These are phyloP conservation scores for Tagetes patula DNA, from an alignment of 129 eudicot species.

Conservation along the genomic window DNA sequence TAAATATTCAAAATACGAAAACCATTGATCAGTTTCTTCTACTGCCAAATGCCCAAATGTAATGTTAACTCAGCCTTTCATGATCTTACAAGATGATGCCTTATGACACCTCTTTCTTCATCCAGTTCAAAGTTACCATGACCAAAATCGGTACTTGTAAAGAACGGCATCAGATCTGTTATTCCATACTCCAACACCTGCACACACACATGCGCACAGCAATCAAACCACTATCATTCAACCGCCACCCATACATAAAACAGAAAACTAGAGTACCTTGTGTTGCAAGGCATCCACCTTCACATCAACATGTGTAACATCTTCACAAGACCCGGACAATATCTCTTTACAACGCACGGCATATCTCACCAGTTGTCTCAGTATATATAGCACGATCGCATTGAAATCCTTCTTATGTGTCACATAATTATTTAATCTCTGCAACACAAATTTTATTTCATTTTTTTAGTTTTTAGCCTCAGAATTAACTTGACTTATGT, in stretches of 20 bases:
- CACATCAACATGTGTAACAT: constrained; percentile 59
- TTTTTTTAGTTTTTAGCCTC: neutral
- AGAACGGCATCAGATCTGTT: constrained; percentile 70
- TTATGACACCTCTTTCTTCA: constrained; percentile 60
- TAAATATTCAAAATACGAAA: too few species aligned
- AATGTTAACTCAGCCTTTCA: too few species aligned
- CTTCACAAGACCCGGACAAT: constrained; percentile 54
- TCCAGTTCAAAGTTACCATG: constrained; percentile 69
- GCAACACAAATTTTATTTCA: constrained; percentile 22
- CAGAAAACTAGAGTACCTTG: constrained; percentile 55
- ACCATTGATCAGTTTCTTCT: too few species aligned
- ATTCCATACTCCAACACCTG: constrained; percentile 82
- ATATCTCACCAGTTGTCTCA: constrained; percentile 71
- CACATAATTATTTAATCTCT: constrained; percentile 88
- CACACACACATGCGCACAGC: neutral
- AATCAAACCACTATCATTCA: neutral
- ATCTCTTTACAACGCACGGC: constrained; percentile 76
- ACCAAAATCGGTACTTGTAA: constrained; percentile 51
- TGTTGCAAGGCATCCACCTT: constrained; percentile 80
- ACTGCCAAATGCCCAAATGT: too few species aligned
- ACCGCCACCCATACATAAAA: neutral
- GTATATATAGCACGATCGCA: constrained; percentile 58
- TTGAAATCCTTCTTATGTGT: constrained; percentile 86
- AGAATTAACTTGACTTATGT: neutral
- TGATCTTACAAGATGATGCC: constrained; percentile 59